Base-by-base conservation (phyloP, 208 protist species). In the Blechomonas ayalai region DNA sequence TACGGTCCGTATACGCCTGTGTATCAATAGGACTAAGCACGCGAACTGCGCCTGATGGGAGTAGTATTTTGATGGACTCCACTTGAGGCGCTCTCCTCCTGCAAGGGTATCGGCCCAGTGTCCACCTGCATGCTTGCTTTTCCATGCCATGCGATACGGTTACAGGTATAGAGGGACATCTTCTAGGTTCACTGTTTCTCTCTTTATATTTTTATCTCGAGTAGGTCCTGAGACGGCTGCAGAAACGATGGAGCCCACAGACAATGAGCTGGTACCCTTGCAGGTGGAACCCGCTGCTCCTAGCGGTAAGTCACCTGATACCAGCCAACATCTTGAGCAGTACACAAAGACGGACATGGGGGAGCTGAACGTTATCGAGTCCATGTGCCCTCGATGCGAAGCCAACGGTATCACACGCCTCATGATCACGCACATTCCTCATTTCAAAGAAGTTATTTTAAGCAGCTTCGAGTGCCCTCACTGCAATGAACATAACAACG, bases 371-470 rank as follows among this genome's bases (percentile, higher is more conserved):
- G 59, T 68, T 25, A 86, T 95, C 33, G 84, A 90, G 59, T 93
- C 84, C 25, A 74, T 82, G 66, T 96, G 90, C 64, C 76, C 84
- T 18, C 59, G 73, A 25, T 96, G 90, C 57, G 50, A 90, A 12
- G 52, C 82, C 27, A 94, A 70, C 16, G 90, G 90, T 24, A 86
- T 62, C 9, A 96, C 90, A 28, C 70, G 82, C 10, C 61, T 96
- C 22, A 91, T 96, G 73, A 89, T 96, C 44, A 93, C 85, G 13
- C 80, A 69, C 8, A 92, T 96, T 36, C 90, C 90, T 13, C 82
- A 92, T 53, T 96, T 96, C 52, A 87, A 87, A 50, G 72, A 96
- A 62, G 53, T 95, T 19, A 92, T 96, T 48, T 73, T 96, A 26
- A 90, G 75, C 65, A 92, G 80, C 57, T 96, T 96, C 68, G 78